phyloP scores from a whole-genome alignment of 2,329 filamentous ascomycete genomes.

The Aspergillus sojae region DNA sequence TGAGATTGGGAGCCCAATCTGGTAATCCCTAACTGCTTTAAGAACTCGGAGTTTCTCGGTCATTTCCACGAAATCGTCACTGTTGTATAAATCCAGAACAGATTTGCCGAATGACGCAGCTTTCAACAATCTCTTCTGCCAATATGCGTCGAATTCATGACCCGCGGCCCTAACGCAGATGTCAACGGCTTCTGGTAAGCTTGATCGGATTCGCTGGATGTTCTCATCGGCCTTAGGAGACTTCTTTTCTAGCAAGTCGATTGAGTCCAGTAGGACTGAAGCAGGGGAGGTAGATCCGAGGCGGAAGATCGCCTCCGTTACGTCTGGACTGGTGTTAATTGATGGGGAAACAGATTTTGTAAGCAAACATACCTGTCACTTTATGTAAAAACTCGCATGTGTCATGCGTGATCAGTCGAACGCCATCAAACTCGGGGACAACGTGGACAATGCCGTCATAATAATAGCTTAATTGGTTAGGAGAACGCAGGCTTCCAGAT shows the following conservation, averaged over 20 bases:
- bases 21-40: conserved; percentile 89
- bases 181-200: conserved; percentile 89
- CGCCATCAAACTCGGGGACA: conserved; percentile 84
- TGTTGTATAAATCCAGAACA: conserved; percentile 94
- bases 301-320: conserved; percentile 85
- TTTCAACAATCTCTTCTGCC: conserved; percentile 95
- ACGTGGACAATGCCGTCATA: conserved; percentile 92
- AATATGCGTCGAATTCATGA: conserved; percentile 84
- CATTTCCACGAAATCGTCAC: conserved; percentile 98
- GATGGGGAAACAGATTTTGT: background rate
- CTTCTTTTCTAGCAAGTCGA: conserved; percentile 86
- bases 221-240: conserved; percentile 98
- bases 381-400: conserved; percentile 98
- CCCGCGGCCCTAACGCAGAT: conserved; percentile 91
- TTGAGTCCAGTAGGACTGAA: conserved; percentile 89
- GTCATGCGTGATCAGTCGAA: conserved; percentile 85
- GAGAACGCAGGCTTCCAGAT: background rate
- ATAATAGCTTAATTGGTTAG: conserved; percentile 65
- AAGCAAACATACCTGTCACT: conserved; percentile 63
- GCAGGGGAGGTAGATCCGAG: conserved; percentile 85
- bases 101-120: conserved; percentile 98
- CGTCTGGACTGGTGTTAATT: conserved; percentile 48
- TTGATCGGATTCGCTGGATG: conserved; percentile 87
- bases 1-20: conserved; percentile 84
- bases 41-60: conserved; percentile 90